Conservation (phyloP, 371 early-diverging fungal genomes). For the Dichotomocladium elegans region DNA sequence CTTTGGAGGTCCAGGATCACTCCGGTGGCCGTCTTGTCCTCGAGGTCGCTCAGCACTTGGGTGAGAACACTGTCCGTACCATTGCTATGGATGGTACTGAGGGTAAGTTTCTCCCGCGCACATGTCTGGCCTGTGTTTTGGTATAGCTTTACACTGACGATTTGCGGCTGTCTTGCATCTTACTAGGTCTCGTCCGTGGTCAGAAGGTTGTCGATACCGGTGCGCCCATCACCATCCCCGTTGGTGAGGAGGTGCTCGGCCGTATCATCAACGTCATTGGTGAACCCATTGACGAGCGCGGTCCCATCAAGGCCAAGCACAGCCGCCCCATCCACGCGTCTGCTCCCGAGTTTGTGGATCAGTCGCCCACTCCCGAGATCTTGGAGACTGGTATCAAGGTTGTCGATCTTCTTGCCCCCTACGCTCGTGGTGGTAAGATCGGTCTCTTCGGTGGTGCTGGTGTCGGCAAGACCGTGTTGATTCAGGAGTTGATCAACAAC, state of each 20-base stretch:
- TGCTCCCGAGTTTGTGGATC: slow-evolving; percentile 89
- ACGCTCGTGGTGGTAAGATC: slow-evolving; percentile 98
- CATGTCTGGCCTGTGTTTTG: slow-evolving; percentile 5
- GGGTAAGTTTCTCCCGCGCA: slow-evolving; percentile 39
- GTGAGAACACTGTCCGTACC: slow-evolving; percentile 98
- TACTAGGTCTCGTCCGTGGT: slow-evolving; percentile 90
- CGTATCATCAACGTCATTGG: slow-evolving; percentile 99
- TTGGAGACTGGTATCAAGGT: slow-evolving; percentile 99
- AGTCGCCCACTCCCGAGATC: slow-evolving; percentile 94
- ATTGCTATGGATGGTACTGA: slow-evolving; percentile 98
- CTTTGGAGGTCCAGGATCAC: slow-evolving; percentile 89
- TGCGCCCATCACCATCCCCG: slow-evolving; percentile 92
- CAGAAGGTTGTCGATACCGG: slow-evolving; percentile 95
- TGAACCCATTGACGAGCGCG: slow-evolving; percentile 97
- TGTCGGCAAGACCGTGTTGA: slow-evolving; percentile 97
- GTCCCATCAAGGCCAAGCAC: slow-evolving; percentile 89
- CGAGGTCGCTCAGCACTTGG: slow-evolving; percentile 95
- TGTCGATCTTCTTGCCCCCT: slow-evolving; percentile 97
- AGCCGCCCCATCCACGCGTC: slow-evolving; percentile 82
- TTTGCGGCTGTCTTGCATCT: slow-evolving; percentile 24
- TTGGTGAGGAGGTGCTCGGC: slow-evolving; percentile 93
- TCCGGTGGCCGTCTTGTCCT: slow-evolving; percentile 83
- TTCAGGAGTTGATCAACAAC: slow-evolving; percentile 97
- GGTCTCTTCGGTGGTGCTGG: slow-evolving; percentile 29
- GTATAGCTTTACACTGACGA: background rate